Evolutionary conservation across 805 yeast genomes (phyloP).

Genomic region (Jamesozyma spencerorum): DNA sequence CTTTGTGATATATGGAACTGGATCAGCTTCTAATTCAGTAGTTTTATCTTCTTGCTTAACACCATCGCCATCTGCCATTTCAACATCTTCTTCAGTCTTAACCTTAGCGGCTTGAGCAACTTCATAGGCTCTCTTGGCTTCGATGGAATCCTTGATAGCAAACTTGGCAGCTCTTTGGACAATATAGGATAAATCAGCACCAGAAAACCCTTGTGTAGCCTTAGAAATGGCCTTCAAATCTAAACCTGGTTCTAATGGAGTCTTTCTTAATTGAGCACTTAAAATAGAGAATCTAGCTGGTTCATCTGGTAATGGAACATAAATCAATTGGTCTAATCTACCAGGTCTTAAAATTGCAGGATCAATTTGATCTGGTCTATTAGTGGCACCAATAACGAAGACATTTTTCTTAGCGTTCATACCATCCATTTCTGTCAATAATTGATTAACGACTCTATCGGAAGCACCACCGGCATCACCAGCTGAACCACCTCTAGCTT

Average conservation of each 20-base stretch:
- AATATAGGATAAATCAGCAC: conserved; percentile 96
- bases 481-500: conserved; percentile 93
- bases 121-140: conserved; percentile 52
- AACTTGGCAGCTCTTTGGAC: conserved; percentile 98
- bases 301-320: conserved; percentile 97
- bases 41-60: conserved; percentile 18
- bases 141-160: conserved; percentile 96
- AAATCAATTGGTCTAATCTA: conserved; percentile 94
- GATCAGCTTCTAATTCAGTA: conserved; percentile 64
- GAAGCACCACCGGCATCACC: conserved; percentile 99
- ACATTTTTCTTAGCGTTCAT: conserved; percentile 99
- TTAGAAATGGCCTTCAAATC: conserved; percentile 82
- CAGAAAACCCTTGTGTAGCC: conserved; percentile 95
- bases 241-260: conserved; percentile 96
- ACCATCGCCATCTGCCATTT: conserved; percentile 26
- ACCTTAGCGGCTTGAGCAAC: conserved; percentile 33
- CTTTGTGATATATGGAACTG: conserved; percentile 90
- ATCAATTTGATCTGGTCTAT: conserved; percentile 98
- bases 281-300: conserved; percentile 86
- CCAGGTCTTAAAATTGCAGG: conserved; percentile 99
- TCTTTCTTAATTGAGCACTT: conserved; percentile 92
- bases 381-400: conserved; percentile 97
- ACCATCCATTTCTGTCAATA: conserved; percentile 98
- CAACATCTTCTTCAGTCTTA: conserved; percentile 42
- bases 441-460: conserved; percentile 95